phyloP scores from a whole-genome alignment of 2,329 filamentous ascomycete species.

The Claviceps citrina region DNA sequence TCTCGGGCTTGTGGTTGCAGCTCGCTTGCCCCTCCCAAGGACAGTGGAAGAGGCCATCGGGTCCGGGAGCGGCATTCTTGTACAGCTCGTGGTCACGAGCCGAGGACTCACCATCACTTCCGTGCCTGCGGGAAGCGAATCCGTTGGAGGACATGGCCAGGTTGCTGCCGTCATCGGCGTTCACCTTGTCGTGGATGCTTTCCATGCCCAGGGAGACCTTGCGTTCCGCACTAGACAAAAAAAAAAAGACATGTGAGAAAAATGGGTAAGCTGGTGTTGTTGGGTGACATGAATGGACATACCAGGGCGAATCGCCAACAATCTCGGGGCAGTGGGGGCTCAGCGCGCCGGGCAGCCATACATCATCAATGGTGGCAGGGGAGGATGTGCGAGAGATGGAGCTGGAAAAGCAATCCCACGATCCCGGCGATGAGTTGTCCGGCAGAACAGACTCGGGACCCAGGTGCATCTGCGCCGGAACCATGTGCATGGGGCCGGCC shows the following conservation, averaged over 20 bases:
- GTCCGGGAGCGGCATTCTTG: constrained; percentile 44
- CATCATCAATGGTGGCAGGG: constrained; percentile 33
- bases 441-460: constrained; percentile 34
- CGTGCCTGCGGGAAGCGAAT: constrained; percentile 31
- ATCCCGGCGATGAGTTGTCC: constrained; percentile 34
- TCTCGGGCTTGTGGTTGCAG: constrained; percentile 84
- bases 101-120: constrained; percentile 35
- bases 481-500: constrained; percentile 34
- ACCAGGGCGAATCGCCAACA: constrained; percentile 37
- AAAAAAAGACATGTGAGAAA: constrained; percentile 12
- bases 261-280: too few relatives aligned
- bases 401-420: constrained; percentile 38
- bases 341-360: constrained; percentile 23
- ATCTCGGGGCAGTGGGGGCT: constrained; percentile 32
- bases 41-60: constrained; percentile 84
- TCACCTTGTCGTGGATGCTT: constrained; percentile 12
- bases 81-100: constrained; percentile 56
- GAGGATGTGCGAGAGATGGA: constrained; percentile 36
- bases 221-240: constrained; percentile 17
- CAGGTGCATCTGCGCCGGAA: constrained; percentile 40
- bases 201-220: constrained; percentile 18
- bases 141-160: constrained; percentile 19
- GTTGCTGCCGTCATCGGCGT: constrained; percentile 16
- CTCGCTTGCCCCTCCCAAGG: constrained; percentile 57
- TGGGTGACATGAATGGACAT: too few relatives aligned